A percentile compares a stretch with the other conserved stretches of the same genome.
phyloP scores from a whole-genome alignment of 1,284 basidiomycete genomes.

The Neotropicomus parvogracilis region DNA sequence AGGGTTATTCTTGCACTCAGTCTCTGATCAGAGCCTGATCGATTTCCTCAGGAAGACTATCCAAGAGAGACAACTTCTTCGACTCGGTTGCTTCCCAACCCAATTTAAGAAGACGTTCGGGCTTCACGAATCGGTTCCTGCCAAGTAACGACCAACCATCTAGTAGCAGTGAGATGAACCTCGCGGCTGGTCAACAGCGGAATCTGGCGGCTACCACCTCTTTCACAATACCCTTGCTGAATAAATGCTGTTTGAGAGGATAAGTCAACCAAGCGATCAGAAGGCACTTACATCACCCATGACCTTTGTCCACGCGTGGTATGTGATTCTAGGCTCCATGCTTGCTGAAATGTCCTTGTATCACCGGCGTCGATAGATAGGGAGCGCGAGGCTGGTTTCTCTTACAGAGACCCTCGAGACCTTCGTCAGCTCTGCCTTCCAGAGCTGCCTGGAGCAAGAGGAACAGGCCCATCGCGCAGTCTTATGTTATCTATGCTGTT shows the following conservation, averaged over 20 bases:
- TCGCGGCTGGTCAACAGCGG: no score
- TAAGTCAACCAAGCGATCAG: background rate
- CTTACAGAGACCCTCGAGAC: constrained; percentile 39
- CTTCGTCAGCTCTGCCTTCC: constrained; percentile 39
- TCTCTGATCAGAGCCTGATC: constrained; percentile 30
- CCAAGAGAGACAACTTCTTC: constrained; percentile 31
- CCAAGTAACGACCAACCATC: constrained; percentile 41
- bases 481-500: constrained; percentile 39
- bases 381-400: background rate
- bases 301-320: constrained; percentile 27
- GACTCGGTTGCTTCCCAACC: constrained; percentile 40
- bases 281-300: constrained; percentile 37
- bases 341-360: constrained; percentile 27
- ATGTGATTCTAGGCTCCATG: constrained; percentile 25
- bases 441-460: constrained; percentile 38
- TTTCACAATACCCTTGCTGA: constrained; percentile 34
- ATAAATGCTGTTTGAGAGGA: constrained; percentile 32
- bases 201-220: constrained; percentile 35
- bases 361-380: constrained; percentile 3
- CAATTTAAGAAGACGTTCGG: constrained; percentile 35
- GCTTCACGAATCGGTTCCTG: constrained; percentile 35
- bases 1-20: background rate
- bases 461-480: constrained; percentile 34
- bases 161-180: constrained; percentile 14
- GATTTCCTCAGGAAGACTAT: constrained; percentile 35